phyloP scores from a whole-genome alignment of 495 filamentous ascomycete species.

The Penicillium paxilli region DNA sequence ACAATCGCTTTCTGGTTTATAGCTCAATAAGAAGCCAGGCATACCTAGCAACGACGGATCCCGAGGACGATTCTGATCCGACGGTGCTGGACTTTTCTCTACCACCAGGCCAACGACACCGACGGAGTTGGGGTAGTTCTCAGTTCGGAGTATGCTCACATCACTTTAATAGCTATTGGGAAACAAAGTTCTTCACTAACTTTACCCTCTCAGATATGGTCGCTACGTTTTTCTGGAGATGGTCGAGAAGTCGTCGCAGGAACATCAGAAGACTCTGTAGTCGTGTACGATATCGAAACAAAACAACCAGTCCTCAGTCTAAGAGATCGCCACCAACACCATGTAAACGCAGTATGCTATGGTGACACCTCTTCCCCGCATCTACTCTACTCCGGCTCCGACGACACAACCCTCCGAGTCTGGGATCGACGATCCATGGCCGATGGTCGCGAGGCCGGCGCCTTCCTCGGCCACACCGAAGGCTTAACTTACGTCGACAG shows the following conservation, averaged over 20 bases:
- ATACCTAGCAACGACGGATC: slow-evolving; percentile 84
- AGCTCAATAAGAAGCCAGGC: slow-evolving; percentile 81
- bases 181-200: too few species aligned
- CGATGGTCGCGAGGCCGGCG: slow-evolving; percentile 82
- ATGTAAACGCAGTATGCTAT: slow-evolving; percentile 97
- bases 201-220: slow-evolving; percentile 66
- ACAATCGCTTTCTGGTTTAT: slow-evolving; percentile 89
- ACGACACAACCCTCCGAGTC: slow-evolving; percentile 71
- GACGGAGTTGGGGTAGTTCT: slow-evolving; percentile 42
- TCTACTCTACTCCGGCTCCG: slow-evolving; percentile 94
- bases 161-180: neutral
- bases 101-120: slow-evolving; percentile 33
- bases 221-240: slow-evolving; percentile 89
- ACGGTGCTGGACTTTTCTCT: slow-evolving; percentile 72
- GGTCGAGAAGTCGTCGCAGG: slow-evolving; percentile 90
- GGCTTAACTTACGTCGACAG: slow-evolving; percentile 94
- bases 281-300: slow-evolving; percentile 92
- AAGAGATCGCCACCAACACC: slow-evolving; percentile 68
- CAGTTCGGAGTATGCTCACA: slow-evolving; percentile 49
- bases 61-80: slow-evolving; percentile 74
- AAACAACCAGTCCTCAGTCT: slow-evolving; percentile 72
- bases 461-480: slow-evolving; percentile 92
- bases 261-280: slow-evolving; percentile 72
- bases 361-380: slow-evolving; percentile 88
- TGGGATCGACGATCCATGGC: slow-evolving; percentile 94